Evolutionary conservation across 768 basidiomycete species (phyloP).

Genomic region (Omphalotus guepiniiformis): DNA sequence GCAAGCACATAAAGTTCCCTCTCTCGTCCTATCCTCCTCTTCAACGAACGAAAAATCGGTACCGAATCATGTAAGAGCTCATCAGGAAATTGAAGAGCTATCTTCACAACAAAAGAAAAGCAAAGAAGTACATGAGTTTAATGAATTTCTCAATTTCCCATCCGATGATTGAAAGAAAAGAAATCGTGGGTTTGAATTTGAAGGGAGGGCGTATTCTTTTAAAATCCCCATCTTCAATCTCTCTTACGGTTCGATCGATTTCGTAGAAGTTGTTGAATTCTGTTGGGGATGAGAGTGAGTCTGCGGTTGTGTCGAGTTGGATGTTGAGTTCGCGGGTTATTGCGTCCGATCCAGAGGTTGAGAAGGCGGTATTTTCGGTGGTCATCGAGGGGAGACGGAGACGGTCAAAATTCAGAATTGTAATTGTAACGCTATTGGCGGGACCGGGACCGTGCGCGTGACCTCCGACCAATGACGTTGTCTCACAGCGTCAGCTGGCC

Average conservation of each 20-base stretch:
- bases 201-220: slow-evolving; percentile 54
- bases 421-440: too few relatives aligned
- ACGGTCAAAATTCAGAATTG: too few relatives aligned
- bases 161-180: too few relatives aligned
- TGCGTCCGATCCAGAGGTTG: slow-evolving; percentile 58
- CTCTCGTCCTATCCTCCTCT: slow-evolving; percentile 35
- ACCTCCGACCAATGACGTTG: too few relatives aligned
- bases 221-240: slow-evolving; percentile 59
- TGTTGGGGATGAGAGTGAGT: slow-evolving; percentile 23
- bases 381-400: background rate
- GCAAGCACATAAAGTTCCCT: slow-evolving; percentile 87
- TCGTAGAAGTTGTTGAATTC: slow-evolving; percentile 71
- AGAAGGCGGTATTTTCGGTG: slow-evolving; percentile 33
- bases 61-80: slow-evolving; percentile 86
- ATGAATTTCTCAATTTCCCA: too few relatives aligned
- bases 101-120: slow-evolving; percentile 32
- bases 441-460: too few relatives aligned
- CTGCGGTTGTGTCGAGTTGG: slow-evolving; percentile 32
- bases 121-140: too few relatives aligned
- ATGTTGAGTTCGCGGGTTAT: slow-evolving; percentile 55
- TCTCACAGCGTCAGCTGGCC: too few relatives aligned
- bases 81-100: slow-evolving; percentile 95
- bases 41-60: slow-evolving; percentile 70
- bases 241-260: slow-evolving; percentile 57
- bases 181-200: too few relatives aligned